These are phyloP conservation scores for Yarrowia yakushimensis DNA, from an alignment of 805 yeast genomes.

Conservation along the genomic window DNA sequence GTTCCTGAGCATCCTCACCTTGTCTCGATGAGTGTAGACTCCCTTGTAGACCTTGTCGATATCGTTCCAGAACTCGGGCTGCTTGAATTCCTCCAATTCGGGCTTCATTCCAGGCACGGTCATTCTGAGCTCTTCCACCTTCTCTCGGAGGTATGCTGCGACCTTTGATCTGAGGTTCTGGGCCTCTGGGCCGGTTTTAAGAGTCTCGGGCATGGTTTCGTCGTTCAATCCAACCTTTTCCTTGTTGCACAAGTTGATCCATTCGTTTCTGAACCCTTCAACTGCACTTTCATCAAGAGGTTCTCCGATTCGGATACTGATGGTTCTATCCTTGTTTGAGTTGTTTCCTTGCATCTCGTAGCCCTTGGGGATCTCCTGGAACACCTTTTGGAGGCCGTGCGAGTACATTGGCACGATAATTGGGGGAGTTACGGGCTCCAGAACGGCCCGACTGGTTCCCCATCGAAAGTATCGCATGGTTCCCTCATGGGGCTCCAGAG, in stretches of 20 bases:
- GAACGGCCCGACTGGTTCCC: constrained; percentile 83
- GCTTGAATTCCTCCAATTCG: constrained; percentile 1
- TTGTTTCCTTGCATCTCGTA: constrained; percentile 36
- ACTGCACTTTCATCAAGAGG: constrained; percentile 61
- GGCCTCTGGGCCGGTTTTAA: constrained; percentile 63
- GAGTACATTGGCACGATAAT: constrained; percentile 82
- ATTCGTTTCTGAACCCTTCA: constrained; percentile 58
- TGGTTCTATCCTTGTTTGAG: constrained; percentile 50
- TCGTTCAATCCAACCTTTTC: constrained; percentile 47
- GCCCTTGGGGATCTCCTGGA: constrained; percentile 58
- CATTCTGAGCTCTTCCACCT: constrained; percentile 45
- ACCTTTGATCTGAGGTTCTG: constrained; percentile 62
- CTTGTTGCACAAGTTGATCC: constrained; percentile 61
- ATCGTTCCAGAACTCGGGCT: constrained; percentile 17
- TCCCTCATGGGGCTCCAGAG: constrained; percentile 60
- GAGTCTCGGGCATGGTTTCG: constrained; percentile 56
- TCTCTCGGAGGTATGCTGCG: constrained; percentile 63
- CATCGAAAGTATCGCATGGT: constrained; percentile 94
- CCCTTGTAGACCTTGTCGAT: neutral
- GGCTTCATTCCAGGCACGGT: neutral
- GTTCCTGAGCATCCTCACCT: constrained; percentile 1
- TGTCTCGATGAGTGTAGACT: neutral
- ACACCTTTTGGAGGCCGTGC: constrained; percentile 80
- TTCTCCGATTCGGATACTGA: constrained; percentile 68
- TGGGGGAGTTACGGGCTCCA: constrained; percentile 82